These are phyloP conservation scores for Phyllosticta paracitricarpa DNA, from an alignment of 2,329 filamentous ascomycete species.

Conservation along the genomic window DNA sequence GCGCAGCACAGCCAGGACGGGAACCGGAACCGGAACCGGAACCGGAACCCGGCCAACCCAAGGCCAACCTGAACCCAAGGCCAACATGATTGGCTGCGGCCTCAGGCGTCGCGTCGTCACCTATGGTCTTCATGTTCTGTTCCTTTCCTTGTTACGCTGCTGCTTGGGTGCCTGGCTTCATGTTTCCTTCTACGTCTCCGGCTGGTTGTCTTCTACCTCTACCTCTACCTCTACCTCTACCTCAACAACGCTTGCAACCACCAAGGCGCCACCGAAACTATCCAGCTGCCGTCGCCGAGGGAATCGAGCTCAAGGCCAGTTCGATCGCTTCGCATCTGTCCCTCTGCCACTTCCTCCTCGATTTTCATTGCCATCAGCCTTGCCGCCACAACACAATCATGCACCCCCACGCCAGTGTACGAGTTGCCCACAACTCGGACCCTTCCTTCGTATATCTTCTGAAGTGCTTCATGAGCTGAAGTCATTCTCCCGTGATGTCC, in stretches of 20 bases:
- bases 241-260: neutral
- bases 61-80: no score
- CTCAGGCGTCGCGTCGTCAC: neutral
- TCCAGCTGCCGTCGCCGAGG: neutral
- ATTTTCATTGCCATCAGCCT: conserved; percentile 41
- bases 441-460: conserved; percentile 47
- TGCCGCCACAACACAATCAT: conserved; percentile 45
- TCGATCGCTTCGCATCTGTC: conserved; percentile 17
- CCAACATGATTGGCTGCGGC: neutral
- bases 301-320: conserved; percentile 28
- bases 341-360: conserved; percentile 18
- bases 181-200: no score
- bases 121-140: neutral
- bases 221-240: neutral
- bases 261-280: neutral
- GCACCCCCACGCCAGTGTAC: conserved; percentile 39
- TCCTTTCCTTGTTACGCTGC: neutral
- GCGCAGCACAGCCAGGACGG: neutral
- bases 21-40: no score
- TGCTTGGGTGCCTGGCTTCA: neutral
- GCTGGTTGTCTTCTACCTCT: no score
- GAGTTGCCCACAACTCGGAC: conserved; percentile 51
- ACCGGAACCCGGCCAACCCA: neutral
- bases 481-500: conserved; percentile 60
- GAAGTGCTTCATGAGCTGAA: conserved; percentile 45